Conservation (phyloP, 441 rosid species). For the Cnidoscolus chayamansa region DNA sequence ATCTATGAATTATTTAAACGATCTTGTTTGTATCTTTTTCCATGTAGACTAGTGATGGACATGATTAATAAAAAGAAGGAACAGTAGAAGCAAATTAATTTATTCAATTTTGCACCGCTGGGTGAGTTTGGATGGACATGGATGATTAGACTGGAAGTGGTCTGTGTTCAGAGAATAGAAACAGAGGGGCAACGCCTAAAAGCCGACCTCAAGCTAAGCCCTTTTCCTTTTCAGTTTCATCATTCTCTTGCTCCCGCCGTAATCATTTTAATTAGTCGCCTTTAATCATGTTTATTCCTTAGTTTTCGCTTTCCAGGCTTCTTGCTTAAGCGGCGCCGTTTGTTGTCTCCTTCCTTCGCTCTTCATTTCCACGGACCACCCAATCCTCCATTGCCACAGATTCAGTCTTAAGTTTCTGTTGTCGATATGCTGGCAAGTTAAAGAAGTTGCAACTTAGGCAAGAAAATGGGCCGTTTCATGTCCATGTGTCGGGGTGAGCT, state of each 20-base stretch:
- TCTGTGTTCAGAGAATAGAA: slow-evolving; percentile 29
- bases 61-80: slow-evolving; percentile 11
- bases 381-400: too few relatives aligned
- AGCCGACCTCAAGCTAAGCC: neutral
- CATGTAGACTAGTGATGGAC: slow-evolving; percentile 13
- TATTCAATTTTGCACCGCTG: slow-evolving; percentile 20
- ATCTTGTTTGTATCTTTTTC: slow-evolving; percentile 13
- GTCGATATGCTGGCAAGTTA: neutral
- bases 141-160: slow-evolving; percentile 30
- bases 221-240: neutral
- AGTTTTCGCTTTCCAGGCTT: neutral
- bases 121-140: slow-evolving; percentile 14
- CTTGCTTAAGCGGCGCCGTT: slow-evolving; percentile 39
- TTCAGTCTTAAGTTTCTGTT: neutral
- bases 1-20: slow-evolving; percentile 12
- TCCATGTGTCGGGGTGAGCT: neutral
- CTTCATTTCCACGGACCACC: neutral
- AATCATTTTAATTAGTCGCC: slow-evolving; percentile 16
- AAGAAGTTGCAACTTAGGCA: neutral
- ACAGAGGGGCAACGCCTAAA: neutral
- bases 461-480: neutral
- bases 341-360: neutral
- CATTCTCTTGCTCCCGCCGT: slow-evolving; percentile 21
- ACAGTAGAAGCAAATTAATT: neutral
- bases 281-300: slow-evolving; percentile 9